Evolutionary conservation across 2,329 filamentous ascomycete species (phyloP), one percentile per base, ranked within the genome.

Genomic region (Colletotrichum sublineola): DNA sequence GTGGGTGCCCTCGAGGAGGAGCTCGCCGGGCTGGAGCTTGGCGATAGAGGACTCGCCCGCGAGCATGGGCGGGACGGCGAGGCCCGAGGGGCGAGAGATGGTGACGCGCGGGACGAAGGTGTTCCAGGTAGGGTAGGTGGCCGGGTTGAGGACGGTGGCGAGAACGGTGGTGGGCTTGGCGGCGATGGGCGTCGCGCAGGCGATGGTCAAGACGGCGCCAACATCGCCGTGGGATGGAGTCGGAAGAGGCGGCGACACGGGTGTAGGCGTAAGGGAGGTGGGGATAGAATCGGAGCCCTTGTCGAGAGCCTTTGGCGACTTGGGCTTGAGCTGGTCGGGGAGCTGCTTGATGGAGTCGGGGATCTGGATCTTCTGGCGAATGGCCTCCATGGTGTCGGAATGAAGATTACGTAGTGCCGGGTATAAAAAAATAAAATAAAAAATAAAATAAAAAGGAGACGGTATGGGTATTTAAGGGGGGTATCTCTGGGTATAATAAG

Each of bases 81-180:
- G 64, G 40, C 66, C 61, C 12, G 67, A 36, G 12, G 77, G 74
- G 57, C 77, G 74, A 62, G 73, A 73, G 68, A 83, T 74, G 53
- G 73, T 77, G 66, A 77, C 76, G 42, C 72, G 70, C 4, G 78
- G 79, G 64, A 79, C 74, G 73, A 81, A 83, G 56, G 75, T 75
- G 76, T 83, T 83, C 81, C 82, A 83, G n/a, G 71, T 55, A 5
- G 78, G 75, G 76, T 81, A 84, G 9, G 76, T 74, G 29, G 77
- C 53, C 36, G 80, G 73, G 55, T 81, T 76, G 55, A 81, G 75
- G 42, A 82, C 46, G 56, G 79, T 73, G 65, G 77, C 76, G 56
- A 82, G 73, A 63, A 79, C 81, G 38, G 73, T 73, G 11, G 71
- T 73, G 1, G 82, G 81, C 55, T 82, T 67, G 9, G 80, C 82